These are phyloP conservation scores for Guadua angustifolia DNA, from an alignment of 176 grass and related monocot genomes.

Conservation along the genomic window DNA sequence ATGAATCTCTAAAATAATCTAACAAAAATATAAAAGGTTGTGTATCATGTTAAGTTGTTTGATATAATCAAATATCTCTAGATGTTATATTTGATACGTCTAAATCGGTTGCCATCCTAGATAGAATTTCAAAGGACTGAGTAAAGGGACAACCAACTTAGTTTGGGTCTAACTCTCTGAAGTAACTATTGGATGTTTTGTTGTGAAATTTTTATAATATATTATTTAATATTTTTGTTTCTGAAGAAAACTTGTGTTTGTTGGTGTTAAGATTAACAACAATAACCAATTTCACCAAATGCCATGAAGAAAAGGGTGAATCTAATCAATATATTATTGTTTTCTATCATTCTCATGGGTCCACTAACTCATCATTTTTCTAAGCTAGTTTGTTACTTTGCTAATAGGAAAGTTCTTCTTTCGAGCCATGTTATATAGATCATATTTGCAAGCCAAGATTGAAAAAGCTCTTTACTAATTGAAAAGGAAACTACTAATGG, in stretches of 20 bases:
- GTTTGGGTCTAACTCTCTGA: background rate
- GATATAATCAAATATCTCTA: background rate
- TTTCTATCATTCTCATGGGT: background rate
- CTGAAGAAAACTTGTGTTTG: background rate
- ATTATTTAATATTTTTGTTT: background rate
- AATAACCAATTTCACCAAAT: background rate
- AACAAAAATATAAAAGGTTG: background rate
- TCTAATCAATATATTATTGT: background rate
- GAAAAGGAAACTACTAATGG: background rate
- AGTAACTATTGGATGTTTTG: background rate
- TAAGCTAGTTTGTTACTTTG: background rate
- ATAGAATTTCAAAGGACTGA: background rate
- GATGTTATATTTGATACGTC: background rate
- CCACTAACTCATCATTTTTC: background rate
- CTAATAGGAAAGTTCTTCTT: background rate
- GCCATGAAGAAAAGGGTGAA: background rate
- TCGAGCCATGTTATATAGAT: background rate
- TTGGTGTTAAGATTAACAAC: background rate
- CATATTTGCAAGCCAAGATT: background rate
- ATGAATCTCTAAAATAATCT: background rate
- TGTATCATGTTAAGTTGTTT: background rate
- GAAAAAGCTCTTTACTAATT: background rate
- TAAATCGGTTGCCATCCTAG: background rate
- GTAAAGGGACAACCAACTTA: background rate
- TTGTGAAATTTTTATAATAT: background rate